These are phyloP conservation scores for Phytophthora lateralis DNA, from an alignment of 352 stramenopile species.

Conservation along the genomic window DNA sequence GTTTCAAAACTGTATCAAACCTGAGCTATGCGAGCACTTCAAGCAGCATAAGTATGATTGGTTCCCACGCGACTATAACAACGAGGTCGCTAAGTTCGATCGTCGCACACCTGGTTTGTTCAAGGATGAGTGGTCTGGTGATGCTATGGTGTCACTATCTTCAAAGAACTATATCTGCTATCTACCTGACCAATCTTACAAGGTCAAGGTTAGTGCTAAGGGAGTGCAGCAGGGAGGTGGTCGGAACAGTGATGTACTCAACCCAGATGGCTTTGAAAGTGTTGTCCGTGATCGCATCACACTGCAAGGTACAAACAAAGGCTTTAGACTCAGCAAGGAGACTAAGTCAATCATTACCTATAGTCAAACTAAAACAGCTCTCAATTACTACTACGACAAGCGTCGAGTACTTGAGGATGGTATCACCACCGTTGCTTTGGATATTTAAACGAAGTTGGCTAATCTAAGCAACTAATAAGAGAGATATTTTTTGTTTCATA, in stretches of 20 bases:
- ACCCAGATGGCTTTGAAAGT: slow-evolving; percentile 21
- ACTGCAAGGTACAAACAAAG: slow-evolving; percentile 1
- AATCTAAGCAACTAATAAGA: too few relatives aligned
- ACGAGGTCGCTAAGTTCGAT: too few relatives aligned
- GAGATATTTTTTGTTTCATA: too few relatives aligned
- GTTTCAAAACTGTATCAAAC: too few relatives aligned
- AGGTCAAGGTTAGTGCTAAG: slow-evolving; percentile 30
- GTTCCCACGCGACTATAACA: too few relatives aligned
- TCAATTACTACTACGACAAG: slow-evolving; percentile 39
- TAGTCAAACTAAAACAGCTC: slow-evolving; percentile 17
- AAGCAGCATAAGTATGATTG: too few relatives aligned
- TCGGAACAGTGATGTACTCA: slow-evolving; percentile 22
- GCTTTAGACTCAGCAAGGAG: slow-evolving; percentile 25
- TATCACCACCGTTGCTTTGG: slow-evolving; percentile 7
- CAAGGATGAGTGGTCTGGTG: too few relatives aligned
- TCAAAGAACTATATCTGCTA: slow-evolving; percentile 38
- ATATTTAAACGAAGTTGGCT: too few relatives aligned
- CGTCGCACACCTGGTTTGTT: too few relatives aligned
- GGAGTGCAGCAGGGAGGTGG: slow-evolving; percentile 22
- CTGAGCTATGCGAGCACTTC: too few relatives aligned
- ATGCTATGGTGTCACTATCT: slow-evolving; percentile 18
- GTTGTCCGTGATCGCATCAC: slow-evolving; percentile 27
- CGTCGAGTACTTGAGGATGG: slow-evolving; percentile 26
- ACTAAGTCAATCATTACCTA: slow-evolving; percentile 35
- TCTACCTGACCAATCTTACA: slow-evolving; percentile 22